Conservation (phyloP, 208 protist species). For the Crithidia mellificae region DNA sequence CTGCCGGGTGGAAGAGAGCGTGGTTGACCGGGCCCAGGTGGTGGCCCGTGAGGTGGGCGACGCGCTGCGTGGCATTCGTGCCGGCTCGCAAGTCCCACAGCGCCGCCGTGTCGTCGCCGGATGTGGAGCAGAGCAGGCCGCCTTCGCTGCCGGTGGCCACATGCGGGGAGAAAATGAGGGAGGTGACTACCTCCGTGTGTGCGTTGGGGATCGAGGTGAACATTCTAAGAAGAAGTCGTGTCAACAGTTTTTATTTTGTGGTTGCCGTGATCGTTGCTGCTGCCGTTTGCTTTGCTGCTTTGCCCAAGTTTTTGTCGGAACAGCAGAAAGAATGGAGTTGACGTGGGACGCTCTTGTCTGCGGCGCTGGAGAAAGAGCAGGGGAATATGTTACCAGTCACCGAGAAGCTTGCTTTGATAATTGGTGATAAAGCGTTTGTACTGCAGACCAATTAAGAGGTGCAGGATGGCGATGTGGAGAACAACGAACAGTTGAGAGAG, state of each 20-base stretch:
- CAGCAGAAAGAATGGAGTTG: too few species aligned
- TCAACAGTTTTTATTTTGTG: background rate
- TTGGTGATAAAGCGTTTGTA: too few species aligned
- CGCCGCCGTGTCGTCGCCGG: slow-evolving; percentile 79
- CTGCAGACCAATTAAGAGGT: too few species aligned
- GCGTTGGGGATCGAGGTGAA: slow-evolving; percentile 52
- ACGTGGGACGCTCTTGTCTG: too few species aligned
- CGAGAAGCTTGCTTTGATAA: too few species aligned
- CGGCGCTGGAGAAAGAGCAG: too few species aligned
- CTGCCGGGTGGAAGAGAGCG: slow-evolving; percentile 56
- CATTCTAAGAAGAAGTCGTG: slow-evolving; percentile 16
- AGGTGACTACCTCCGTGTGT: slow-evolving; percentile 77
- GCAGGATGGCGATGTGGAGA: too few species aligned
- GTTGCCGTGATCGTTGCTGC: too few species aligned
- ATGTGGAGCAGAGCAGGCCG: slow-evolving; percentile 70
- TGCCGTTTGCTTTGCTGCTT: too few species aligned
- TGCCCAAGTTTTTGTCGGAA: too few species aligned
- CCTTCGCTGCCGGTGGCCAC: slow-evolving; percentile 25
- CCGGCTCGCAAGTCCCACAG: slow-evolving; percentile 67
- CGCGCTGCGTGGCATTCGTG: slow-evolving; percentile 19
- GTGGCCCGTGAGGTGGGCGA: slow-evolving; percentile 34
- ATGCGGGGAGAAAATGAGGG: slow-evolving; percentile 65
- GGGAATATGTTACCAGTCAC: too few species aligned
- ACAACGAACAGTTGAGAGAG: too few species aligned
- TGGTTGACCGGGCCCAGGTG: slow-evolving; percentile 80